Percentiles rank a stretch among this genome's conserved stretches.
These are phyloP conservation scores for Caloboletus inedulis DNA, from an alignment of 1,284 basidiomycete species.

Conservation along the genomic window DNA sequence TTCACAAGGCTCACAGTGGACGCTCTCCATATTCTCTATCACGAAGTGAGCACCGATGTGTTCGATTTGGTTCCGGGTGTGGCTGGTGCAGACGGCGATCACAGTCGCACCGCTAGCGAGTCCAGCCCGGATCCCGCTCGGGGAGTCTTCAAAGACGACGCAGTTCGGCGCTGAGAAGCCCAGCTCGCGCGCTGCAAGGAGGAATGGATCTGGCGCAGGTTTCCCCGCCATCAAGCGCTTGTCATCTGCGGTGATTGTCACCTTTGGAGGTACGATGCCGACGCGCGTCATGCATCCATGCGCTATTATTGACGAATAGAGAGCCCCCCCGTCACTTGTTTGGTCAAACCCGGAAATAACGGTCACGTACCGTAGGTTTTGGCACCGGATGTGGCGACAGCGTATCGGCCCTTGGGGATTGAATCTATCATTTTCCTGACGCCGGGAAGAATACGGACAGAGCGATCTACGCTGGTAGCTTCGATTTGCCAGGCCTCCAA, in stretches of 20 bases:
- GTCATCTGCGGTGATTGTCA: constrained; percentile 81
- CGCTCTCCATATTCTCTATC: constrained; percentile 58
- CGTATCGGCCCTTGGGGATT: constrained; percentile 65
- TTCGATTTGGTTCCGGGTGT: constrained; percentile 52
- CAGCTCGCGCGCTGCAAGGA: constrained; percentile 70
- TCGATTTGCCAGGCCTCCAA: constrained; percentile 57
- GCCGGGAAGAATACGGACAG: constrained; percentile 72
- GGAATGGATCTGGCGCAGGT: constrained; percentile 72
- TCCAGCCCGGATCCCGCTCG: constrained; percentile 70
- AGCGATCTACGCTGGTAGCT: constrained; percentile 61
- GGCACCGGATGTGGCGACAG: constrained; percentile 75
- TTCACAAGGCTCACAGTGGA: constrained; percentile 42
- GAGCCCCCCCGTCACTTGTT: constrained; percentile 2
- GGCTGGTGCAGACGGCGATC: constrained; percentile 73
- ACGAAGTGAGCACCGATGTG: constrained; percentile 67
- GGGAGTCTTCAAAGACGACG: constrained; percentile 76
- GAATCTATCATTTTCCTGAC: constrained; percentile 67
- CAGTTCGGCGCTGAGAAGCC: constrained; percentile 58
- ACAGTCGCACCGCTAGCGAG: constrained; percentile 72
- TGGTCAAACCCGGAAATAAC: not conserved
- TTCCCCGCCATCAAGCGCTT: constrained; percentile 63
- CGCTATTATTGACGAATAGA: constrained; percentile 38
- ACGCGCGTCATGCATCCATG: constrained; percentile 71
- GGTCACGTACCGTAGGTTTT: constrained; percentile 58
- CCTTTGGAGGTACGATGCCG: constrained; percentile 66